These are phyloP conservation scores for Phalaenopsis hybrid DNA, from an alignment of 116 monocot species.

Conservation along the genomic window DNA sequence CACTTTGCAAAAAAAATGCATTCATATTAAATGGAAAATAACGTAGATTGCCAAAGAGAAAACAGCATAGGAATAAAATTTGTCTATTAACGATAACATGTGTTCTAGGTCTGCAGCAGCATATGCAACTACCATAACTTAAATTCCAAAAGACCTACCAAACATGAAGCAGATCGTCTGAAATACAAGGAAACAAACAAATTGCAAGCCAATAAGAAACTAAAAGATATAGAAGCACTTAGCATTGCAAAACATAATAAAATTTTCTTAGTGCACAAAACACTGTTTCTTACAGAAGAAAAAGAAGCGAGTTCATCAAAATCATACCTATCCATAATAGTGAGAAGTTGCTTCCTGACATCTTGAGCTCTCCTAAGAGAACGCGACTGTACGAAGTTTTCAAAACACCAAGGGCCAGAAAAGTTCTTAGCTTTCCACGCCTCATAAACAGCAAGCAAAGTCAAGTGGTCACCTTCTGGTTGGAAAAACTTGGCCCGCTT, in stretches of 20 bases:
- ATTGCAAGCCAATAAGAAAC: not conserved
- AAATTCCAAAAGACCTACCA: no score
- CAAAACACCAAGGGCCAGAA: constrained; percentile 97
- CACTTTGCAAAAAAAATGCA: no score
- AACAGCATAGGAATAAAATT: no score
- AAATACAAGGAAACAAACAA: no score
- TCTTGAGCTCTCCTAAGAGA: constrained; percentile 92
- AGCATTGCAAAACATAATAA: not conserved
- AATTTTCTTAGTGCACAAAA: not conserved
- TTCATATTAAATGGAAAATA: no score
- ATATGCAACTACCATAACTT: no score
- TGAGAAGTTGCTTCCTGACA: constrained; percentile 91
- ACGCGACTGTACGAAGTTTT: constrained; percentile 93
- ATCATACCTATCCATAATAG: constrained; percentile 91
- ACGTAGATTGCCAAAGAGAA: no score
- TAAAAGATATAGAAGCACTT: not conserved
- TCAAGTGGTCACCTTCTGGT: constrained; percentile 93
- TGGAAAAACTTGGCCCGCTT: constrained; percentile 95
- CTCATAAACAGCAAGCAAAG: constrained; percentile 93
- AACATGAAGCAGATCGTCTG: no score
- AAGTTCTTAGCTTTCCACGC: constrained; percentile 98
- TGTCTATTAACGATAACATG: no score
- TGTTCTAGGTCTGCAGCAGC: no score
- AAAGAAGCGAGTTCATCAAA: not conserved
- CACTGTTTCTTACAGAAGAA: not conserved